A percentile compares a stretch with the other conserved stretches of the same genome.
Conservation (phyloP, 1,284 basidiomycete species). For the Tremellales sp. region DNA sequence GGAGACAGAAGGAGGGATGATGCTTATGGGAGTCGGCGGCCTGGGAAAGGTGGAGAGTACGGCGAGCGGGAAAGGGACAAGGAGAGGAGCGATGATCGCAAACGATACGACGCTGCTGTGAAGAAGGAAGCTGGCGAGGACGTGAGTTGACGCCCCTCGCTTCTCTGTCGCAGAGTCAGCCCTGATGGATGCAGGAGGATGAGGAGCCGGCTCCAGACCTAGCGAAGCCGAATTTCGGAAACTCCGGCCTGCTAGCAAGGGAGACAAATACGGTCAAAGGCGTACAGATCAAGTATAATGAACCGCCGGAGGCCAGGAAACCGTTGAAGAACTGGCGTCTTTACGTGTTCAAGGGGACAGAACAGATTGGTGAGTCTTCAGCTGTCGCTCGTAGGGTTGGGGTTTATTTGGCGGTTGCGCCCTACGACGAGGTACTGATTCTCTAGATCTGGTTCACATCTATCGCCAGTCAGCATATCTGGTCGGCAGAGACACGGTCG, state of each 20-base stretch:
- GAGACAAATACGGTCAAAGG: constrained; percentile 87
- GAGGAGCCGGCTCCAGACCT: constrained; percentile 15
- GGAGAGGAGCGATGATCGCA: constrained; percentile 37
- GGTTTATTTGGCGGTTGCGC: background rate
- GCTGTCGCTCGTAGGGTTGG: background rate
- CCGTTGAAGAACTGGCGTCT: constrained; percentile 84
- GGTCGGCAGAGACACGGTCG: constrained; percentile 80
- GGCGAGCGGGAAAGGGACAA: constrained; percentile 31
- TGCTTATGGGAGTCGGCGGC: constrained; percentile 1
- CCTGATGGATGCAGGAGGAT: constrained; percentile 12
- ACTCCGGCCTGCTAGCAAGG: constrained; percentile 86
- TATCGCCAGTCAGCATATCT: constrained; percentile 91
- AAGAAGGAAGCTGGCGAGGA: constrained; percentile 19
- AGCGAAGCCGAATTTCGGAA: constrained; percentile 73
- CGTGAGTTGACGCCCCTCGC: background rate
- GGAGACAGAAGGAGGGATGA: constrained; percentile 10
- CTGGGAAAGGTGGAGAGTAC: constrained; percentile 10
- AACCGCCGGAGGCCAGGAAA: constrained; percentile 95
- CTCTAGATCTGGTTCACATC: constrained; percentile 78
- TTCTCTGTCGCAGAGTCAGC: background rate
- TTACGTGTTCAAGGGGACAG: constrained; percentile 93
- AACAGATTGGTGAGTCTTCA: constrained; percentile 73
- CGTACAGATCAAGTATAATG: constrained; percentile 94
- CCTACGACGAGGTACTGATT: background rate
- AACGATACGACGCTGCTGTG: constrained; percentile 34